Conservation (phyloP, 2,329 filamentous ascomycete species). For the Aphanoascus verrucosus region DNA sequence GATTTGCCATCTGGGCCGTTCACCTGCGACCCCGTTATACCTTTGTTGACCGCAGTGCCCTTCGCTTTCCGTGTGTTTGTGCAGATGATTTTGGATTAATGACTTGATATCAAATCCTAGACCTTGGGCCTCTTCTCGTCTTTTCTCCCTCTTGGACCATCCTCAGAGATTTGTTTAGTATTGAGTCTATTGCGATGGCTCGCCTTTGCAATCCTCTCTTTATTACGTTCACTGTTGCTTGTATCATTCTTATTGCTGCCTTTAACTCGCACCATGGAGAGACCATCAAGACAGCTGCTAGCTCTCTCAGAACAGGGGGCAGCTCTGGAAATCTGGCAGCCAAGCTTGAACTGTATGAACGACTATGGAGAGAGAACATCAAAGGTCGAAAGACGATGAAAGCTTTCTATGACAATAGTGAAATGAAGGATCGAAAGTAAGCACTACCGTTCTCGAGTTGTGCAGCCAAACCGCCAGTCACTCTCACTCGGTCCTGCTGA, state of each 20-base stretch:
- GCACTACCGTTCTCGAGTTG: not conserved
- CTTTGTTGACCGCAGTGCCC: not conserved
- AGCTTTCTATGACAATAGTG: not conserved
- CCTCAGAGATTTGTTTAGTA: not conserved
- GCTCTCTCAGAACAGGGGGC: not conserved
- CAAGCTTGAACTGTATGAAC: conserved; percentile 8
- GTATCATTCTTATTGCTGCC: conserved; percentile 7
- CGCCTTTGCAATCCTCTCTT: conserved; percentile 1
- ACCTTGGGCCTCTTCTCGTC: not conserved
- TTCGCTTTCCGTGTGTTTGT: not conserved
- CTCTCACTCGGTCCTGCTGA: not conserved
- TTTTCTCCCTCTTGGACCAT: not conserved
- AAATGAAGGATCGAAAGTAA: conserved; percentile 3
- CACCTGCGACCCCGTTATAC: not conserved
- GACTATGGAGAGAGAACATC: conserved; percentile 6
- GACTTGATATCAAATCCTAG: not conserved
- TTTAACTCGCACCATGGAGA: conserved; percentile 5
- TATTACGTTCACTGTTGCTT: conserved; percentile 3
- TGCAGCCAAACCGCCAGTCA: not conserved
- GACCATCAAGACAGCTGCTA: conserved; percentile 4
- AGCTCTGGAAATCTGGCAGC: not conserved
- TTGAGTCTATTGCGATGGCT: not conserved
- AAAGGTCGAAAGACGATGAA: conserved; percentile 6
- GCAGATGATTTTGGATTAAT: not conserved
- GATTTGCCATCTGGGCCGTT: not conserved